Percentiles rank a stretch among this genome's conserved stretches.
Conservation (phyloP, 306 rosid genomes). For the Pachyrhizus erosus region DNA sequence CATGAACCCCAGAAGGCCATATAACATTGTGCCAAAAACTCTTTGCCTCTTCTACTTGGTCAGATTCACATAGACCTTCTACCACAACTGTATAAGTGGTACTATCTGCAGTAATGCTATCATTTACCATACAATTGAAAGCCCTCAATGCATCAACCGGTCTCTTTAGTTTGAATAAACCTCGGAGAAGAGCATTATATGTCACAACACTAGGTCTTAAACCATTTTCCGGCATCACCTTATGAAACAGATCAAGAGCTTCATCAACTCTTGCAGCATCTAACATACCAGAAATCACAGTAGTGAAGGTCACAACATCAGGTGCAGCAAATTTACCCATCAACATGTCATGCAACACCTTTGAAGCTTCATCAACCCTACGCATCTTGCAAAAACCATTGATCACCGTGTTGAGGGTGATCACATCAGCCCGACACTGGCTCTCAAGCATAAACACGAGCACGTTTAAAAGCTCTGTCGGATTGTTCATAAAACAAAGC, state of each 20-base stretch:
- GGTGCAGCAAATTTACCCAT: conserved; percentile 74
- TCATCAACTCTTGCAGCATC: conserved; percentile 66
- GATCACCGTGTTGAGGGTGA: conserved; percentile 77
- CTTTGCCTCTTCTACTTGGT: conserved; percentile 77
- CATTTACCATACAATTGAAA: conserved; percentile 56
- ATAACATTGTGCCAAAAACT: conserved; percentile 77
- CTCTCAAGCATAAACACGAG: conserved; percentile 79
- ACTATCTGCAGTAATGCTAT: conserved; percentile 57
- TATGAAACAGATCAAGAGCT: conserved; percentile 56
- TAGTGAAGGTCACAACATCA: conserved; percentile 81
- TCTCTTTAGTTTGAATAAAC: conserved; percentile 67
- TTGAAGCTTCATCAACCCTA: conserved; percentile 74
- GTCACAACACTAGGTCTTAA: conserved; percentile 71
- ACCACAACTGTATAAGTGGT: conserved; percentile 68
- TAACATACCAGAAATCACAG: conserved; percentile 68
- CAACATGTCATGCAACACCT: conserved; percentile 74
- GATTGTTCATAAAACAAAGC: conserved; percentile 65
- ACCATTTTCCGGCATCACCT: conserved; percentile 66
- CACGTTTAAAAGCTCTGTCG: conserved; percentile 78
- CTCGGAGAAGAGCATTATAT: conserved; percentile 69
- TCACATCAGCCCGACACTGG: conserved; percentile 68
- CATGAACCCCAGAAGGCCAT: conserved; percentile 87
- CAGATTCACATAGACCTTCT: conserved; percentile 66
- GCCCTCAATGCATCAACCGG: conserved; percentile 58
- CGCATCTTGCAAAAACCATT: conserved; percentile 85